phyloP scores from a whole-genome alignment of 345 rosid species.

The Euphorbia peplus region DNA sequence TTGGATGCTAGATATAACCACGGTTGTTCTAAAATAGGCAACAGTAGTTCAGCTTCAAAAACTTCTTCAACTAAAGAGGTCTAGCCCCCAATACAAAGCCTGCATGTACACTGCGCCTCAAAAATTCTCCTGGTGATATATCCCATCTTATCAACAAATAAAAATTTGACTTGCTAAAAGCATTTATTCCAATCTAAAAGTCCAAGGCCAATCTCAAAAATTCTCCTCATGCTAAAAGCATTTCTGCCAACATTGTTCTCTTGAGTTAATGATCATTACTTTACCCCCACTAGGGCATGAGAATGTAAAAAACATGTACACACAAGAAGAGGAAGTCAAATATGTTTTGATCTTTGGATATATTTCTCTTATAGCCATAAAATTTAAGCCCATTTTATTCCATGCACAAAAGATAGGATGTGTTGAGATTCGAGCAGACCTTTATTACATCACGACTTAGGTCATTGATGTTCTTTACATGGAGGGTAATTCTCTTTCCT shows the following conservation, averaged over 20 bases:
- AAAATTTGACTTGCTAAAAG: background rate
- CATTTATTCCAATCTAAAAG: background rate
- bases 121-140: background rate
- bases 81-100: background rate
- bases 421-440: slow-evolving; percentile 36
- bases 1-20: background rate
- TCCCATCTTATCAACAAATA: background rate
- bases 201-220: too few species aligned
- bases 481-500: slow-evolving; percentile 67
- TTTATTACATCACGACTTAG: slow-evolving; percentile 88
- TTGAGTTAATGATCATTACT: background rate
- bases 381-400: background rate
- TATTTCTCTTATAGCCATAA: background rate
- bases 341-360: background rate
- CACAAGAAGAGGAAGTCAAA: background rate
- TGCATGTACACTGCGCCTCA: background rate
- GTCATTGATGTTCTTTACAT: slow-evolving; percentile 53
- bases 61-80: background rate
- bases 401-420: background rate
- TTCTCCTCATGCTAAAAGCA: too few species aligned
- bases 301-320: background rate
- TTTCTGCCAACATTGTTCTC: background rate
- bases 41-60: background rate
- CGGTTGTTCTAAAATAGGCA: background rate
- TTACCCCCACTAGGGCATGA: background rate